Evolutionary conservation across 2,329 filamentous ascomycete species (phyloP).

Genomic region (Calonectria ilicicola): DNA sequence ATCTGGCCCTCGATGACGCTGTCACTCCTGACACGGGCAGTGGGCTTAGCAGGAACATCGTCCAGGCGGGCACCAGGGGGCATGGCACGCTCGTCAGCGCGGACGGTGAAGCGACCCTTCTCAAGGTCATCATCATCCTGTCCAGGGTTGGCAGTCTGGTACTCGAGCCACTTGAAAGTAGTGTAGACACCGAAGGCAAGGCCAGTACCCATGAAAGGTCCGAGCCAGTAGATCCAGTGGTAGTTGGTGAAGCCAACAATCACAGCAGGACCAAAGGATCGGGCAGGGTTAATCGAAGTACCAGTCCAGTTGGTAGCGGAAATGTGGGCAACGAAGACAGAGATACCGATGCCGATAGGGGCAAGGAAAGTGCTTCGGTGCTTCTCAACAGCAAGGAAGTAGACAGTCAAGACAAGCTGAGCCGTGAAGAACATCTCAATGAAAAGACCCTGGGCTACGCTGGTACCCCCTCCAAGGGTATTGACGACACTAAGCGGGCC

Average conservation of each 20-base stretch:
- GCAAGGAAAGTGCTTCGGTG: slow-evolving; percentile 79
- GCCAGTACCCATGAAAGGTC: slow-evolving; percentile 61
- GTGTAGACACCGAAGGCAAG: slow-evolving; percentile 64
- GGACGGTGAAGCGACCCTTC: slow-evolving; percentile 34
- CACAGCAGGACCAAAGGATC: slow-evolving; percentile 63
- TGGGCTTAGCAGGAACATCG: slow-evolving; percentile 24
- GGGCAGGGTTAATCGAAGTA: slow-evolving; percentile 62
- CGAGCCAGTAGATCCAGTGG: slow-evolving; percentile 69
- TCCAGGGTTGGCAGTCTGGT: slow-evolving; percentile 62
- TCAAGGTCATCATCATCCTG: slow-evolving; percentile 57
- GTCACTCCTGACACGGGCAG: slow-evolving; percentile 32
- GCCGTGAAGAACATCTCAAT: slow-evolving; percentile 76
- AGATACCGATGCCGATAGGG: slow-evolving; percentile 77
- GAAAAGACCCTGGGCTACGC: slow-evolving; percentile 70
- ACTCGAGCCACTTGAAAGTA: slow-evolving; percentile 63
- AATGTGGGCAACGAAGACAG: slow-evolving; percentile 72
- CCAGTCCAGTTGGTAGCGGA: slow-evolving; percentile 60
- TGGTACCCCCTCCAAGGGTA: slow-evolving; percentile 63
- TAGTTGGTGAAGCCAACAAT: slow-evolving; percentile 57
- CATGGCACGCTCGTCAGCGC: slow-evolving; percentile 15
- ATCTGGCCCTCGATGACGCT: slow-evolving; percentile 38
- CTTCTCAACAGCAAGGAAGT: slow-evolving; percentile 80
- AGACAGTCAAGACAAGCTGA: slow-evolving; percentile 72
- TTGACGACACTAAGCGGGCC: slow-evolving; percentile 67
- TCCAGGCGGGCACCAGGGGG: slow-evolving; percentile 31